These are phyloP conservation scores for Coemansia sp. DNA, from an alignment of 192 early-diverging fungal genomes.

Conservation along the genomic window DNA sequence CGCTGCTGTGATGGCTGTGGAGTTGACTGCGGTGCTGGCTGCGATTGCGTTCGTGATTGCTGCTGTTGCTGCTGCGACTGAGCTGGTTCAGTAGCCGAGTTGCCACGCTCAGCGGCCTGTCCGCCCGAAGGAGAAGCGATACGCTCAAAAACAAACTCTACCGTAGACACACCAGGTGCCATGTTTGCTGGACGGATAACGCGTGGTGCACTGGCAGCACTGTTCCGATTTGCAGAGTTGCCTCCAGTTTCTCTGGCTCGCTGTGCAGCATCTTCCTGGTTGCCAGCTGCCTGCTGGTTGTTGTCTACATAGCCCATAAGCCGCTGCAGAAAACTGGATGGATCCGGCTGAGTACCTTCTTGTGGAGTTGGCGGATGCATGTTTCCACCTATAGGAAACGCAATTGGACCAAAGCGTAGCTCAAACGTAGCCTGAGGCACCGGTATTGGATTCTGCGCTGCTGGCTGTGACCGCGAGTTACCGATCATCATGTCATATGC, in stretches of 20 bases:
- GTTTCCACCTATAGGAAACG: neutral
- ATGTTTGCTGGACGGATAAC: neutral
- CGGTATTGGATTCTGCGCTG: neutral
- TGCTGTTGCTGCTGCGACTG: neutral
- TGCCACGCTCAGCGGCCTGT: neutral
- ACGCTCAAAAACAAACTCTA: slow-evolving; percentile 7
- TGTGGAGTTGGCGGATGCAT: neutral
- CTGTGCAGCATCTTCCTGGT: neutral
- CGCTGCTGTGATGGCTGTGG: slow-evolving; percentile 3
- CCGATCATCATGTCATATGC: slow-evolving; percentile 4
- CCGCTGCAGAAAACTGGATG: too few relatives aligned
- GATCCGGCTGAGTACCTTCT: too few relatives aligned
- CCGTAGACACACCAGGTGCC: neutral
- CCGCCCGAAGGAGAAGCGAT: neutral
- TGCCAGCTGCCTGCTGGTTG: too few relatives aligned
- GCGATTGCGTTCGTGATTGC: too few relatives aligned
- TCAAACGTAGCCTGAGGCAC: neutral
- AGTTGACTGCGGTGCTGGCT: too few relatives aligned
- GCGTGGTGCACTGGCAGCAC: neutral
- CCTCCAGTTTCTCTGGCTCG: neutral
- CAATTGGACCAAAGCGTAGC: slow-evolving; percentile 4
- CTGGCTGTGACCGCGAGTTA: neutral
- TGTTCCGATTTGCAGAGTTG: too few relatives aligned
- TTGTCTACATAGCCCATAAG: too few relatives aligned
- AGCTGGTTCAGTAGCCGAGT: neutral